phyloP scores from a whole-genome alignment of 176 grass and related monocot species.

The Aegilops tauschii region DNA sequence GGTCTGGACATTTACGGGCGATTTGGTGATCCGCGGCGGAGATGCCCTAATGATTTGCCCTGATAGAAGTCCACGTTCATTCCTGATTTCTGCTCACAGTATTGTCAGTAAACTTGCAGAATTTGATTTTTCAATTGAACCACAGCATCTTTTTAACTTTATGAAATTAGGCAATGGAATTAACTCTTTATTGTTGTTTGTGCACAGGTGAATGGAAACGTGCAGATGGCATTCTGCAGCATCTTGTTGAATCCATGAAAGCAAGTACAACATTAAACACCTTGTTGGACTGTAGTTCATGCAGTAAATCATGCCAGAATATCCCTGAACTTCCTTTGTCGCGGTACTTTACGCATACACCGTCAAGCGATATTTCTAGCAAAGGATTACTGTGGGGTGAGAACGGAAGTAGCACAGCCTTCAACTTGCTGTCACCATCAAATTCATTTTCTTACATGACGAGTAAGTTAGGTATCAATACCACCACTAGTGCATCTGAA shows the following conservation, averaged over 20 bases:
- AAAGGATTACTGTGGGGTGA: slow-evolving; percentile 76
- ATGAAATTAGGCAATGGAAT: slow-evolving; percentile 2
- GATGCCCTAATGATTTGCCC: slow-evolving; percentile 2
- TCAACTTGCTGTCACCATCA: slow-evolving; percentile 48
- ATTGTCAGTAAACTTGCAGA: neutral
- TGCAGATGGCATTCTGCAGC: slow-evolving; percentile 54
- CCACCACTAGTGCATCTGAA: slow-evolving; percentile 38
- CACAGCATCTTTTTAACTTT: neutral
- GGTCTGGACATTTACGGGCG: no score
- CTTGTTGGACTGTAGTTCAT: slow-evolving; percentile 35
- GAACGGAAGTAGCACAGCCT: slow-evolving; percentile 39
- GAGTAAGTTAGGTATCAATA: slow-evolving; percentile 32
- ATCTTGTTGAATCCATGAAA: slow-evolving; percentile 69
- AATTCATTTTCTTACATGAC: slow-evolving; percentile 44
- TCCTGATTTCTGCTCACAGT: neutral
- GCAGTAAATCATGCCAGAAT: slow-evolving; percentile 30
- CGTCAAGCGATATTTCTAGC: slow-evolving; percentile 43
- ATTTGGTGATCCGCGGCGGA: no score
- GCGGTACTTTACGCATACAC: slow-evolving; percentile 47
- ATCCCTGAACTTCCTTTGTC: slow-evolving; percentile 65
- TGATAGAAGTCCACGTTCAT: slow-evolving; percentile 11
- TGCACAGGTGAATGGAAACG: slow-evolving; percentile 83
- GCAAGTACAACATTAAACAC: slow-evolving; percentile 26
- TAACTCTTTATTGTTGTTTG: slow-evolving; percentile 24
- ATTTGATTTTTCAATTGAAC: slow-evolving; percentile 1